Conservation (phyloP, 441 rosid genomes). For the Aquilaria agallochum region DNA sequence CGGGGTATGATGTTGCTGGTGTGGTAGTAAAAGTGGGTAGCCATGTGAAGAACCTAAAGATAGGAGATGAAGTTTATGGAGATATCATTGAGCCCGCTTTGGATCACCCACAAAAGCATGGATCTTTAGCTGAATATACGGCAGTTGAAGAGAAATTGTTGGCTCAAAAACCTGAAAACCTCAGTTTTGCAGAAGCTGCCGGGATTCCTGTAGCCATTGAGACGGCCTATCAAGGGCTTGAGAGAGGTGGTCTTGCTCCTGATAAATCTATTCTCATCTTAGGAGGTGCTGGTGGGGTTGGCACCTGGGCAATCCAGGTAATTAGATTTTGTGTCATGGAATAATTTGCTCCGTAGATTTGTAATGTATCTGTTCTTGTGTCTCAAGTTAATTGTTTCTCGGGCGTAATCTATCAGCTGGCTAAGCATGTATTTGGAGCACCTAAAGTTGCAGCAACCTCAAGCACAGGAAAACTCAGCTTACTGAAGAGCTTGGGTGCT, state of each 20-base stretch:
- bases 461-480: slow-evolving; percentile 61
- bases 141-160: slow-evolving; percentile 76
- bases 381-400: too few relatives aligned
- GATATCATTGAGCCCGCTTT: slow-evolving; percentile 73
- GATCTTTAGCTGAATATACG: slow-evolving; percentile 78
- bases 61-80: slow-evolving; percentile 83
- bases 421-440: slow-evolving; percentile 83
- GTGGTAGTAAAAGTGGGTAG: slow-evolving; percentile 78
- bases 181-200: slow-evolving; percentile 76
- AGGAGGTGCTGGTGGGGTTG: slow-evolving; percentile 94
- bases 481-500: slow-evolving; percentile 67
- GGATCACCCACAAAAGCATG: slow-evolving; percentile 74
- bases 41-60: slow-evolving; percentile 61
- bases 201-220: slow-evolving; percentile 75
- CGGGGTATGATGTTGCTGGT: slow-evolving; percentile 91
- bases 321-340: background rate
- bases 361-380: too few relatives aligned
- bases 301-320: slow-evolving; percentile 89
- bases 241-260: slow-evolving; percentile 55
- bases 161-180: slow-evolving; percentile 73
- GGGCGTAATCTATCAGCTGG: slow-evolving; percentile 35
- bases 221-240: slow-evolving; percentile 82
- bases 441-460: slow-evolving; percentile 82
- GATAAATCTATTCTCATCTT: slow-evolving; percentile 78
- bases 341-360: background rate